Evolutionary conservation across 345 rosid genomes (phyloP), one percentile per base, ranked within the genome.

Genomic region (Syzygium aqueum): DNA sequence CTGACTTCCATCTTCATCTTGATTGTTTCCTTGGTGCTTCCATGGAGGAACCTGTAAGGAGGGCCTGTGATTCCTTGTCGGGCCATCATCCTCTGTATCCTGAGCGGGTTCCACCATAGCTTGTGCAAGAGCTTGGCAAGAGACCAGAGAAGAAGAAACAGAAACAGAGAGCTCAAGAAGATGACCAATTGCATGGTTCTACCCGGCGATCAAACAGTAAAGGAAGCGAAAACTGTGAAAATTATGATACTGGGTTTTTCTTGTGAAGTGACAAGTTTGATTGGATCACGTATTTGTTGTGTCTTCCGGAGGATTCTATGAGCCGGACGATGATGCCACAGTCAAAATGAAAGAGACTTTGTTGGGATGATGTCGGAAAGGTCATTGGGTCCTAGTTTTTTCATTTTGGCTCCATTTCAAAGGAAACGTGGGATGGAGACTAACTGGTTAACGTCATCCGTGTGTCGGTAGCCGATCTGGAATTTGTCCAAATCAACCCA

Each of bases 21-120:
- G n/a, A 61, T 9, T 16, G 53, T 37, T 51, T 84, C 89, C 53
- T 67, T 84, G 53, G 84, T 87, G 84, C 7, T 87, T 22, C 89
- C 89, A 67, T 84, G 89, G 86, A 87, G 67, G 56, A 87, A 87
- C 23, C 84, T 87, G 73, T 87, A 87, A 23, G 86, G 84, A 67
- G 89, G 86, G 25, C 89, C 84, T 10, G 54, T 37, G 30, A 87
- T 84, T 17, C 89, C 89, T 61, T 87, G 89, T 30, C 33, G 50
- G 43, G 86, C 65, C 86, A 87, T 87, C 84, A 87, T 30, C 86
- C 54, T 87, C 86, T 87, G 86, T n/a, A 65, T 21, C 27, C 84
- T 27, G 19, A 84, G 25, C 30, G 89, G 89, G 22, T 16, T 51
- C 86, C 59, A 87, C 89, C 89, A 87, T 87, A 87, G 86, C 89